A percentile compares a stretch with the other conserved stretches of the same genome.
phyloP scores from a whole-genome alignment of 768 basidiomycete species.

The Tricholoma sp. region DNA sequence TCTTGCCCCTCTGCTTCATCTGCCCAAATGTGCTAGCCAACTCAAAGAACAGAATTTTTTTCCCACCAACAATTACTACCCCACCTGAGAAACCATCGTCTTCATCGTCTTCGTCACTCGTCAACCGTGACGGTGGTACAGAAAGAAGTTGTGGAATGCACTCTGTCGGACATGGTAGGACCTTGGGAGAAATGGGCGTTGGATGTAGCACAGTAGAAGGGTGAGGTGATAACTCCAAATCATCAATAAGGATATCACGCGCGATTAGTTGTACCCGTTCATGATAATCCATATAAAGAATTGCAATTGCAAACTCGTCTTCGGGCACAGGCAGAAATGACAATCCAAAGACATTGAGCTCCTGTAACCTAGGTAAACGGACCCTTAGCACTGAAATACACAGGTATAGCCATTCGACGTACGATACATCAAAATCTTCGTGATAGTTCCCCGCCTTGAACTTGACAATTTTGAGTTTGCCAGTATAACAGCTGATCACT shows the following conservation, averaged over 20 bases:
- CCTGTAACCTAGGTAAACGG: conserved; percentile 42
- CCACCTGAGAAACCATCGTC: conserved; percentile 51
- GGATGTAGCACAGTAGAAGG: conserved; percentile 46
- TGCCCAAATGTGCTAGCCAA: conserved; percentile 41
- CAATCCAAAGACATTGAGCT: conserved; percentile 65
- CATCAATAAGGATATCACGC: conserved; percentile 46
- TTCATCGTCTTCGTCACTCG: conserved; percentile 22
- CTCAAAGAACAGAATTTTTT: conserved; percentile 59
- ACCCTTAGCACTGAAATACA: neutral
- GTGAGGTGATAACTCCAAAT: conserved; percentile 45
- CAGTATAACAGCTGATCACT: conserved; percentile 61
- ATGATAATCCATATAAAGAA: conserved; percentile 63
- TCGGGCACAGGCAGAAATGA: conserved; percentile 49
- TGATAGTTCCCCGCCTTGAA: conserved; percentile 51
- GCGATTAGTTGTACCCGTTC: conserved; percentile 58
- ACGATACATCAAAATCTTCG: conserved; percentile 64
- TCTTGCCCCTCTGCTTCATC: conserved; percentile 51
- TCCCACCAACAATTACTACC: conserved; percentile 65
- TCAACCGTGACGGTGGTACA: conserved; percentile 26
- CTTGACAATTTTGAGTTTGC: conserved; percentile 61
- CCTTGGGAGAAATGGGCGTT: conserved; percentile 46
- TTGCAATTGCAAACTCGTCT: conserved; percentile 50
- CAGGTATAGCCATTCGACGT: conserved; percentile 20
- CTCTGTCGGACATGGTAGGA: conserved; percentile 39
- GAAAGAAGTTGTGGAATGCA: conserved; percentile 35